These are phyloP conservation scores for Moricandia arvensis DNA, from an alignment of 345 rosid genomes.

Conservation along the genomic window DNA sequence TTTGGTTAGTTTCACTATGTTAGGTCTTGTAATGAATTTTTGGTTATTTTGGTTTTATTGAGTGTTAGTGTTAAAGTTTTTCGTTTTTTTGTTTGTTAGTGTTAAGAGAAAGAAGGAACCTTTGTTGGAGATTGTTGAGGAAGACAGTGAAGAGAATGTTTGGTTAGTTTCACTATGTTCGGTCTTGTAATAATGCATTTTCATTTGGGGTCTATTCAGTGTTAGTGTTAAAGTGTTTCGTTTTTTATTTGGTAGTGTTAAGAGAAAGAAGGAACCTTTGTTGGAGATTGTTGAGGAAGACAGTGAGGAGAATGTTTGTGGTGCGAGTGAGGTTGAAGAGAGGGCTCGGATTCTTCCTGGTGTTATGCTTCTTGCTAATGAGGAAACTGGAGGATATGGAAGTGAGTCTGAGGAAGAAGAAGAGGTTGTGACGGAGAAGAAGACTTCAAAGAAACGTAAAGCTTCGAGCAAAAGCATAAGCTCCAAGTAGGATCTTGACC, in stretches of 20 bases:
- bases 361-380: slow-evolving; percentile 55
- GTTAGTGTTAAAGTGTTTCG: neutral
- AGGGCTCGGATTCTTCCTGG: slow-evolving; percentile 31
- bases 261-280: slow-evolving; percentile 44
- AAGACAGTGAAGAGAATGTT: slow-evolving; percentile 62
- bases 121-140: slow-evolving; percentile 32
- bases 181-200: neutral
- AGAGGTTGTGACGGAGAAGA: slow-evolving; percentile 40
- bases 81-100: slow-evolving; percentile 36
- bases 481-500: slow-evolving; percentile 53
- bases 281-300: slow-evolving; percentile 34
- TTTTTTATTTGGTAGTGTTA: slow-evolving; percentile 48
- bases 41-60: neutral
- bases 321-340: slow-evolving; percentile 41
- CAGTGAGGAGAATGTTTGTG: slow-evolving; percentile 36
- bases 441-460: slow-evolving; percentile 67
- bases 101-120: slow-evolving; percentile 54
- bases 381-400: slow-evolving; percentile 61
- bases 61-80: neutral
- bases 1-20: slow-evolving; percentile 52
- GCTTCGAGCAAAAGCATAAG: slow-evolving; percentile 54
- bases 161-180: slow-evolving; percentile 46
- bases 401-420: slow-evolving; percentile 63
- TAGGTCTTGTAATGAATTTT: neutral
- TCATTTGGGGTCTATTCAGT: neutral